These are phyloP conservation scores for Fusarium sp. DNA, from an alignment of 2,329 filamentous ascomycete genomes.

Conservation along the genomic window DNA sequence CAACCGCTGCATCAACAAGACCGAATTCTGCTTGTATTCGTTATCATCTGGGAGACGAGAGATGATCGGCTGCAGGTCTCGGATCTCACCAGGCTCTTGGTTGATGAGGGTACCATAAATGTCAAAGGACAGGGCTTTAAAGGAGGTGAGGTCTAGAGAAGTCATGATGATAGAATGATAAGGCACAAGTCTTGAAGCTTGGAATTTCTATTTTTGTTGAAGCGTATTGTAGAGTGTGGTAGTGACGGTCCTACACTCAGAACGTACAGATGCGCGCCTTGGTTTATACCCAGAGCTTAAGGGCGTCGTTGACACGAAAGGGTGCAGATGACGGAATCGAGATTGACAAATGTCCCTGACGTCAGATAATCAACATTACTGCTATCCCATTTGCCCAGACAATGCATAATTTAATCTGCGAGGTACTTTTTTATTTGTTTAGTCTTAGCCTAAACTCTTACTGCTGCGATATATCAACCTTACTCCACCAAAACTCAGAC, in stretches of 20 bases:
- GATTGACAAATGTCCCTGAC: not conserved
- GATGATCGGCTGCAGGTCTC: not conserved
- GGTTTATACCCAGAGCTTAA: not conserved
- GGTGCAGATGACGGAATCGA: not conserved
- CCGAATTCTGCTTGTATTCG: not conserved
- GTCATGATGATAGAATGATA: not conserved
- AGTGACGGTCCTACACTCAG: accelerated
- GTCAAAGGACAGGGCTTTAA: slow-evolving; percentile 18
- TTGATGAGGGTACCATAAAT: slow-evolving; percentile 18
- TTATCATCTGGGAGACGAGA: not conserved
- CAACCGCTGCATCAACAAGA: not conserved
- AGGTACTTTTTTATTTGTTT: not conserved
- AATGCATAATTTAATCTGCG: not conserved
- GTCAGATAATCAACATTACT: not conserved
- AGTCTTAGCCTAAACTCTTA: not conserved
- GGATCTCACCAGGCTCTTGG: slow-evolving; percentile 16
- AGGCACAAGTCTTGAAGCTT: not conserved
- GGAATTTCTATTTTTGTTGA: accelerated
- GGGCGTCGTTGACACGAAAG: slow-evolving; percentile 14
- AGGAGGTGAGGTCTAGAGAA: not conserved
- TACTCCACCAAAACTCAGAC: slow-evolving; percentile 61
- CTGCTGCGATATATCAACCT: slow-evolving; percentile 53
- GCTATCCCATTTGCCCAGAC: not conserved
- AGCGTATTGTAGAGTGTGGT: accelerated
- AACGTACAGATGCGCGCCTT: accelerated